Percentiles rank a stretch among this genome's conserved stretches.
Conservation (phyloP, 2,329 filamentous ascomycete species). For the Pseudocercospora cruenta region DNA sequence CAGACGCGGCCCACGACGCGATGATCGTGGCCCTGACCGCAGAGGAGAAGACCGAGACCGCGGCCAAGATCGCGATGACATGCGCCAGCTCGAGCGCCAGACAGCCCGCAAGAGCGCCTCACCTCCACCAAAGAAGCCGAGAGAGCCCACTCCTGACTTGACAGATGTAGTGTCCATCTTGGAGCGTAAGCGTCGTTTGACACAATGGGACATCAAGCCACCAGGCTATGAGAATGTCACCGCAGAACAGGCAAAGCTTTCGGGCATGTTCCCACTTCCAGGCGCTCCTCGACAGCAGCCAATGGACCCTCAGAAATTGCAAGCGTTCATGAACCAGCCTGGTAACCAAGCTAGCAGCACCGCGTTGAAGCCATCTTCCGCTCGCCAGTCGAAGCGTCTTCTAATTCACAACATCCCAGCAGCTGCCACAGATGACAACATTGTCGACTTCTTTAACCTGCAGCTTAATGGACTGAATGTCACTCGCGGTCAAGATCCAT, state of each 20-base stretch:
- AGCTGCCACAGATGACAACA: conserved; percentile 71
- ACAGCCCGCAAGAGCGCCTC: conserved; percentile 70
- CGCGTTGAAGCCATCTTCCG: conserved; percentile 89
- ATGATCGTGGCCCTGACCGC: conserved; percentile 55
- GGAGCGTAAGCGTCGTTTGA: conserved; percentile 87
- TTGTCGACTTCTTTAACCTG: conserved; percentile 89
- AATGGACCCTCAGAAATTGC: conserved; percentile 90
- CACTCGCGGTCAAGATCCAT: conserved; percentile 80
- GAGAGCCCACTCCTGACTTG: conserved; percentile 93
- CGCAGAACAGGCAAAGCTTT: conserved; percentile 96
- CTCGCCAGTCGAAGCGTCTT: conserved; percentile 90
- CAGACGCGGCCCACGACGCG: conserved; percentile 32
- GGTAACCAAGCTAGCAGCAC: conserved; percentile 70
- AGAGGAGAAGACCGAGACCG: conserved; percentile 41
- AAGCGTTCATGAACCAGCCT: conserved; percentile 93
- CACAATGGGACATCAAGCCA: conserved; percentile 99
- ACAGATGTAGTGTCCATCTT: conserved; percentile 81
- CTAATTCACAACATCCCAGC: conserved; percentile 81
- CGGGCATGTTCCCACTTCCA: conserved; percentile 96
- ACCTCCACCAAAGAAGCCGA: conserved; percentile 82
- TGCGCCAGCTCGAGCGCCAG: conserved; percentile 40
- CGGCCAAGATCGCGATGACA: conserved; percentile 41
- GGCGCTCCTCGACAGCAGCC: conserved; percentile 92
- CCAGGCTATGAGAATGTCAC: conserved; percentile 98
- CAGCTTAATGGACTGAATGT: conserved; percentile 97